A percentile compares a stretch with the other conserved stretches of the same genome.
Evolutionary conservation across 768 basidiomycete species (phyloP).

Genomic region (Leccinum uliginosum): DNA sequence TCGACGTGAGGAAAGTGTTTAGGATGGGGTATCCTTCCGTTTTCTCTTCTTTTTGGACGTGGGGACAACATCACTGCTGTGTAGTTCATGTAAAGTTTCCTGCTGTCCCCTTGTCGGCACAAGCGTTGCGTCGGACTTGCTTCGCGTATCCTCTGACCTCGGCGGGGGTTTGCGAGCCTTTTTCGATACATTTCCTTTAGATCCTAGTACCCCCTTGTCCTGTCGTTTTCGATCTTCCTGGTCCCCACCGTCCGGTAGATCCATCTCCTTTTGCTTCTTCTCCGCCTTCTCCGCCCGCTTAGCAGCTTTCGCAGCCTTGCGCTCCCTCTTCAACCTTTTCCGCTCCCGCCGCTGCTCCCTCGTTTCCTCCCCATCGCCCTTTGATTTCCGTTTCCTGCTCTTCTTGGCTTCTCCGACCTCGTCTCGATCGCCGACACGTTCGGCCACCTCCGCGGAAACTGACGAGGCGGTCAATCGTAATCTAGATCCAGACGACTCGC

Average conservation of each 20-base stretch:
- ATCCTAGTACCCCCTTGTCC: neutral
- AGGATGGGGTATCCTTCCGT: conserved; percentile 16
- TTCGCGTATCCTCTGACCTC: conserved; percentile 2
- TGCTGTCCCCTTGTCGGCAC: conserved; percentile 1
- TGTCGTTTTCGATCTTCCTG: neutral
- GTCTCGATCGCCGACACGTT: neutral
- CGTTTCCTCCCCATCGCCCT: conserved; percentile 10
- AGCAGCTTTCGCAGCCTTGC: conserved; percentile 13
- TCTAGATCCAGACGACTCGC: neutral
- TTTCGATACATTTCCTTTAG: neutral
- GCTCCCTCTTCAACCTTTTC: conserved; percentile 24
- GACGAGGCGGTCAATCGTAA: neutral
- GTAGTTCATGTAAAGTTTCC: neutral
- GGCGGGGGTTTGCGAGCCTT: conserved; percentile 8
- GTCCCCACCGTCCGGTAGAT: neutral
- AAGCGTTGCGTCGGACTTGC: neutral
- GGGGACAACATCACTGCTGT: neutral
- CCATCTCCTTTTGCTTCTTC: neutral
- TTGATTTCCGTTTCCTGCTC: conserved; percentile 9
- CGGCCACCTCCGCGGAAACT: neutral
- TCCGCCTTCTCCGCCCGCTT: conserved; percentile 8
- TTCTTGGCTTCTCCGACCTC: neutral
- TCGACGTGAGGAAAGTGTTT: neutral
- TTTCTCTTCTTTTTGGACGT: conserved; percentile 19
- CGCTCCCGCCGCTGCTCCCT: conserved; percentile 19